Base-by-base conservation (phyloP, 768 basidiomycete species). In the Suillus plorans region DNA sequence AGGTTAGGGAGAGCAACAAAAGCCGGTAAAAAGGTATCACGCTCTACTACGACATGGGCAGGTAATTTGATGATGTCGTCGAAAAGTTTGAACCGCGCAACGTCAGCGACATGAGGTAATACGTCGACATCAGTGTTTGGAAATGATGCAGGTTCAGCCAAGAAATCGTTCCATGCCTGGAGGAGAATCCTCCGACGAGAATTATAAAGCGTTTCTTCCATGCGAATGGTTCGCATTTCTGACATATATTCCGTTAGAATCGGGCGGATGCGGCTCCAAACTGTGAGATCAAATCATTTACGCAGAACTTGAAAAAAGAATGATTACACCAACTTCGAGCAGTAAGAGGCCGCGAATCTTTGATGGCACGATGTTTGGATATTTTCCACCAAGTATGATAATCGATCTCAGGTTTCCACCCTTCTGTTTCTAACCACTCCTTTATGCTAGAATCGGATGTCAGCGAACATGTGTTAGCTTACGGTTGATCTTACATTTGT, bases 331-430 rank as follows among this genome's bases (percentile, higher is more conserved):
- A 31, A 74, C 74, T 64, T 68, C 68, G 50, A 28, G 67, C 67
- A 31, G 76, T 70, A 22, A 74, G 49, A 50, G 61, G 31, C 31
- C 69, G 76, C 5, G 73, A 68, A 53, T 36, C 70, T 50, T 65
- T 73, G 50, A 77, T 75, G 39, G 74, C 61, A 16, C 71, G 63
- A 62, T 76, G 76, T 44, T 65, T 71, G 66, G 73, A 67, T 20
- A 75, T 70, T 28, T 73, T 76, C 28, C 74, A 71, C 74, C 74
- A 77, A 28, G 71, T 71, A 63, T 76, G 72, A 67, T 69, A 47
- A 49, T 73, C 68, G 4, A 75, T 71, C 50, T 77, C 74, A 47
- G 74, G 68, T 60, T 39, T 37, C 34, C 76, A 75, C 8, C 71
- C 71, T 22, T 61, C 18, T 22, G 66, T 50, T 18, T 70, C 39